Evolutionary conservation across 345 rosid species (phyloP), one percentile per base, ranked within the genome.

Genomic region (Aquilaria malaccensis): DNA sequence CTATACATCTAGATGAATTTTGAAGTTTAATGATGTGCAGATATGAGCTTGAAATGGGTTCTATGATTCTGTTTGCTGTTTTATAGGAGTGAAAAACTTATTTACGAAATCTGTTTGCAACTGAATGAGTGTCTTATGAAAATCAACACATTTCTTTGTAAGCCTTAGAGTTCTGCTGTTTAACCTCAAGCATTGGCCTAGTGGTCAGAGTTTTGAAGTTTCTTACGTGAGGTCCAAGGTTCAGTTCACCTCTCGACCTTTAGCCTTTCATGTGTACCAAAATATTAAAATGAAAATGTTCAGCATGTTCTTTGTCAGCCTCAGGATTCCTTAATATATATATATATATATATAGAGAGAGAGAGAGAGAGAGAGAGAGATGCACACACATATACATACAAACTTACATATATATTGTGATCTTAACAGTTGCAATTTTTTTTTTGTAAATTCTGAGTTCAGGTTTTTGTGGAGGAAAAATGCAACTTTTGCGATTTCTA

Each of bases 391-490:
- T 1, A 22, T 22, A 22, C 22, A 22, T 22, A 22, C 22, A 22
- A 22, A 22, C 22, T 22, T 22, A 22, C 22, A 22, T 22, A 9
- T 37, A 3, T 37, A 37, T 4, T 9, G 43, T 37, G 43, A 37
- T 37, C 43, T 37, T 37, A 37, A 37, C 5, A 37, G 43, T 37
- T 4, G 43, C 43, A 4, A 37, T 3, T 37, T 37, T 37, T 37
- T 37, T 37, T 5, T 9, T 37, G 43, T 37, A 37, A 37, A 37
- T 37, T 37, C 7, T 37, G 43, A 37, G 43, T 63, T 75, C 88
- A 95, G 99, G 89, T 89, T 86, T 73, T 75, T 95, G 76, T 95
- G 99, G 99, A 83, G 99, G 74, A 79, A 81, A 69, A 95, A 95
- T 75, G 89, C 94, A n/a, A 86, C 96, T 46, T 82, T 88, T 76